phyloP scores from a whole-genome alignment of 805 yeast species.

The Myxozyma nipponensis region DNA sequence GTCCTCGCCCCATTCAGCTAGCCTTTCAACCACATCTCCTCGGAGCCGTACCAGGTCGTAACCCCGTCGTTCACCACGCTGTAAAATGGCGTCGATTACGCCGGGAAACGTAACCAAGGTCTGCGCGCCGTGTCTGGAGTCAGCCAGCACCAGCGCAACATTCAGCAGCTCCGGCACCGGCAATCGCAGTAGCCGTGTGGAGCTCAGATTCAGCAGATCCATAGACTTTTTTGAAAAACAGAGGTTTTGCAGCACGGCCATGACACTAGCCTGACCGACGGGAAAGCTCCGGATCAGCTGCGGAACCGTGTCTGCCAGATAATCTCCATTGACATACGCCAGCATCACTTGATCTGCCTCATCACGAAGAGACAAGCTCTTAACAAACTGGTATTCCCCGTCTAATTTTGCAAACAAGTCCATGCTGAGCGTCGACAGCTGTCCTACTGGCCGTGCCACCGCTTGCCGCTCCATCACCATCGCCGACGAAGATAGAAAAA shows the following conservation, averaged over 20 bases:
- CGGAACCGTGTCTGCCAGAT: constrained; percentile 15
- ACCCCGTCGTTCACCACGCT: constrained; percentile 17
- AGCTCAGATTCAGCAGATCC: constrained; percentile 5
- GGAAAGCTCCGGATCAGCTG: constrained; percentile 13
- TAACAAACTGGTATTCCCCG: constrained; percentile 1
- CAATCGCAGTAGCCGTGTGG: constrained; percentile 13
- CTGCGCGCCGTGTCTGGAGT: constrained; percentile 17
- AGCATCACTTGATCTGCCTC: constrained; percentile 16
- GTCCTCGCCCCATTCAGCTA: constrained; percentile 14
- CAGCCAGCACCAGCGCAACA: constrained; percentile 17
- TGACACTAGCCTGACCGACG: constrained; percentile 6
- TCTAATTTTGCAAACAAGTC: constrained; percentile 14
- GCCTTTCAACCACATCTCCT: constrained; percentile 18
- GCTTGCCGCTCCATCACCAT: constrained; percentile 10
- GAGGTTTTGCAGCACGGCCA: constrained; percentile 12
- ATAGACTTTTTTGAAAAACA: constrained; percentile 8
- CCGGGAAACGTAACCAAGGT: constrained; percentile 22
- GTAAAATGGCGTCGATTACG: constrained; percentile 24
- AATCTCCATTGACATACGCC: constrained; percentile 12
- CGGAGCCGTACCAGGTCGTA: constrained; percentile 18
- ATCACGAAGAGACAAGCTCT: constrained; percentile 12
- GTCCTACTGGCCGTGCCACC: constrained; percentile 19
- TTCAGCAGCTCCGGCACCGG: constrained; percentile 24
- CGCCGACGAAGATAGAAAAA: constrained; percentile 2
- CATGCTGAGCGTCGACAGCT: constrained; percentile 7